Base-by-base conservation (phyloP, 2,329 filamentous ascomycete species). In the Cytospora leucostoma region DNA sequence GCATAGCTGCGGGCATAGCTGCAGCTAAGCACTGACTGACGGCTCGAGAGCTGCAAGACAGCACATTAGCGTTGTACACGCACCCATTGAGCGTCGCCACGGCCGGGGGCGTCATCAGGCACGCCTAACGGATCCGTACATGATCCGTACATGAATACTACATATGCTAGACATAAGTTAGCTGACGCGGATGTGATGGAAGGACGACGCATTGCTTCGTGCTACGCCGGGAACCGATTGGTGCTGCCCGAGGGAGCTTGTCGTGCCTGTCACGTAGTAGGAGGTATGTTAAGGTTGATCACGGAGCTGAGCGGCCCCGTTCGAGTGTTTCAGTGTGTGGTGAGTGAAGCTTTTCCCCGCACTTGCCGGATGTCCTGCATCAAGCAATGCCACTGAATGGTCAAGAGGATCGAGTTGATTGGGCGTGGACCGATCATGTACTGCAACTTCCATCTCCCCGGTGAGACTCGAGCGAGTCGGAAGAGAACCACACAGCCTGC, bases 61-160 rank as follows among this genome's bases (percentile, higher is more conserved):
- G 44, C n/a, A 47, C 44, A 47, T 47, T 47, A 47, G 44, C 44
- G 44, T 47, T n/a, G 4, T 12, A 21, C n/a, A 21, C 8, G 8
- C n/a, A 47, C n/a, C 44, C n/a, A 47, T 37, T n/a, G 40, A 47
- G 44, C 17, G 7, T 44, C 17, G 40, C 17, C 40, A 6, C 40
- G 40, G 40, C 40, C 40, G 44, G 44, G 40, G 21, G 44, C 44
- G 44, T 47, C 44, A 47, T 47, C 44, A 47, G 44, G 44, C 44
- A 47, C 44, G n/a, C 44, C 44, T 47, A 47, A 47, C 44, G 27
- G 27, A 27, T 27, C 27, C 27, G 19, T 47, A 11, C 40, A 44
- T 44, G 40, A 44, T 19, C n/a, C 19, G 17, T 44, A 44, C 17
- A 40, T 19, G n/a, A n/a, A 2, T 27, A 27, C 27, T 27, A 27